A percentile compares a stretch with the other conserved stretches of the same genome.
phyloP scores from a whole-genome alignment of 148 eudicot genomes.

The Rhododendron mucronatum region DNA sequence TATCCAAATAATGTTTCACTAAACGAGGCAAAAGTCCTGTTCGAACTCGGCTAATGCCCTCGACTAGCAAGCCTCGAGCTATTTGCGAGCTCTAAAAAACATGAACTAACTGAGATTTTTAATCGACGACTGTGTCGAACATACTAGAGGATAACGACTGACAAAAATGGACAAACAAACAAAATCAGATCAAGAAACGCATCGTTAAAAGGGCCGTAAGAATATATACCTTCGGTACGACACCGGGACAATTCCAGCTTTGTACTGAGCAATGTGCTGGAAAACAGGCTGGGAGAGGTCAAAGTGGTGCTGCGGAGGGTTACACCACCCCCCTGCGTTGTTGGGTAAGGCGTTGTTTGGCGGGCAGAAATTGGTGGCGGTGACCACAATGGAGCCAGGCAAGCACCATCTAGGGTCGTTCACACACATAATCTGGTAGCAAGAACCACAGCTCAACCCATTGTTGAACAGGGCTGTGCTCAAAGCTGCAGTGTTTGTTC shows the following conservation, averaged over 20 bases:
- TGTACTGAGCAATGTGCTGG: slow-evolving; percentile 65
- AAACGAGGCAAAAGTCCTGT: neutral
- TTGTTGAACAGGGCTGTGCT: slow-evolving; percentile 68
- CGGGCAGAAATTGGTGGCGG: slow-evolving; percentile 82
- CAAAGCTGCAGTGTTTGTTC: slow-evolving; percentile 70
- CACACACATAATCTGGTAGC: slow-evolving; percentile 60
- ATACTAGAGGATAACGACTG: too few species aligned
- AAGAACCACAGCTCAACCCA: slow-evolving; percentile 77
- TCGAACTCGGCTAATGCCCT: neutral
- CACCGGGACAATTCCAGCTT: slow-evolving; percentile 79
- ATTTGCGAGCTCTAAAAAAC: too few species aligned
- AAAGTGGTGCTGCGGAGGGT: slow-evolving; percentile 82
- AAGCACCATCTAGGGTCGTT: slow-evolving; percentile 60
- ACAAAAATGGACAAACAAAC: neutral
- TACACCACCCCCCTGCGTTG: slow-evolving; percentile 64
- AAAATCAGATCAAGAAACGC: neutral
- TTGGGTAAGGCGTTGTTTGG: slow-evolving; percentile 55
- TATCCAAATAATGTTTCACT: too few species aligned
- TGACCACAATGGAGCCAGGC: slow-evolving; percentile 56
- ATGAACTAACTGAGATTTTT: too few species aligned
- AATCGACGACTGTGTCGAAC: too few species aligned
- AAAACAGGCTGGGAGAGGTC: slow-evolving; percentile 78
- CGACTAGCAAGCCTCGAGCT: too few species aligned
- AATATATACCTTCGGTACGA: slow-evolving; percentile 38
- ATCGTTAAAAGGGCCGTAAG: neutral